Percentiles rank a stretch among this genome's conserved stretches.
Evolutionary conservation across 2,329 filamentous ascomycete genomes (phyloP).

Genomic region (Ophiostoma australiae): DNA sequence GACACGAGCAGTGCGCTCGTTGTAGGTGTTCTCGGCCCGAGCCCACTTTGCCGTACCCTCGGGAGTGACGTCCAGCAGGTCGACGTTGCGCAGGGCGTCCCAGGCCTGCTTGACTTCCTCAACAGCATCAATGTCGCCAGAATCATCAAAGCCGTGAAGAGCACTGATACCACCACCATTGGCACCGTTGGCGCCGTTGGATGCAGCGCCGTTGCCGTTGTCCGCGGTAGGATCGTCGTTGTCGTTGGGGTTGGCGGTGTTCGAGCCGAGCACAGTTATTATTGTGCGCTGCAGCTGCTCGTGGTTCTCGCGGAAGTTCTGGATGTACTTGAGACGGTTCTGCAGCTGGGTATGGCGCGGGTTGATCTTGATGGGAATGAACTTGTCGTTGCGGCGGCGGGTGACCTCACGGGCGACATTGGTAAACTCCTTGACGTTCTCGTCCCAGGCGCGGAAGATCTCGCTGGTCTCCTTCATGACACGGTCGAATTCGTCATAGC

Average conservation of each 20-base stretch:
- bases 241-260: conserved; percentile 38
- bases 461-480: conserved; percentile 78
- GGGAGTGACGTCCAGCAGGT: conserved; percentile 84
- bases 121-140: conserved; percentile 94
- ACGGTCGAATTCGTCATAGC: conserved; percentile 81
- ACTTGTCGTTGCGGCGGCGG: conserved; percentile 89
- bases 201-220: conserved; percentile 14
- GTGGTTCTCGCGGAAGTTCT: conserved; percentile 92
- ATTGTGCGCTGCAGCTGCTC: conserved; percentile 97
- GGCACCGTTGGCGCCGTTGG: conserved; percentile 37
- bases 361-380: conserved; percentile 95
- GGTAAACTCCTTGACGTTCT: conserved; percentile 94
- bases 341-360: conserved; percentile 85
- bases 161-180: conserved; percentile 50
- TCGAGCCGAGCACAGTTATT: conserved; percentile 86
- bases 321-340: conserved; percentile 85
- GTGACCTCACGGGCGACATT: conserved; percentile 95
- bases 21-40: conserved; percentile 91
- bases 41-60: conserved; percentile 91
- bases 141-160: conserved; percentile 65
- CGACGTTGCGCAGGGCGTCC: conserved; percentile 87
- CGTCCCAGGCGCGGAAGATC: conserved; percentile 92
- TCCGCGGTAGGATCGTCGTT: conserved; percentile 12
- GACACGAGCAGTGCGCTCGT: conserved; percentile 91
- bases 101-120: conserved; percentile 95